Evolutionary conservation across 2,329 filamentous ascomycete genomes (phyloP).

Genomic region (Pseudocercospora fijiensis): DNA sequence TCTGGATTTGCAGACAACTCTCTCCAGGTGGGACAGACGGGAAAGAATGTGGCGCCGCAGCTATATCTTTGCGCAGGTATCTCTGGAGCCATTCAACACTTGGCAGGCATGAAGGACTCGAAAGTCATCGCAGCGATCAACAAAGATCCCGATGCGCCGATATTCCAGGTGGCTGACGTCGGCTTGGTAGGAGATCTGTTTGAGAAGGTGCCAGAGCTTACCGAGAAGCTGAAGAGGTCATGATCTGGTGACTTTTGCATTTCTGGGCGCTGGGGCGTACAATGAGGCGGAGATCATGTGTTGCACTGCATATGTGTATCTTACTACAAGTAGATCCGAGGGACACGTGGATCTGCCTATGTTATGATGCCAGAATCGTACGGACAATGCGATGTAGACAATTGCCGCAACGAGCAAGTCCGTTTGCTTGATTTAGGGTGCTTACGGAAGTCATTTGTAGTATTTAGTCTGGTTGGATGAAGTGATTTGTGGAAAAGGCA

Average conservation of each 20-base stretch:
- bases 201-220: slow-evolving; percentile 91
- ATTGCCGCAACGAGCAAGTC: not conserved
- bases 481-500: not conserved
- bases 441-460: not conserved
- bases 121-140: slow-evolving; percentile 99
- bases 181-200: slow-evolving; percentile 94
- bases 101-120: slow-evolving; percentile 99
- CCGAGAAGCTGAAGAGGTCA: slow-evolving; percentile 76
- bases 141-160: slow-evolving; percentile 94
- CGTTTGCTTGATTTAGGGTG: not conserved
- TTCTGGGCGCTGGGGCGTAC: slow-evolving; percentile 3
- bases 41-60: slow-evolving; percentile 96
- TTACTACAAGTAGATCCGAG: slow-evolving; percentile 10
- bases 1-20: slow-evolving; percentile 98
- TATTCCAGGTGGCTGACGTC: slow-evolving; percentile 97
- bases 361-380: not conserved
- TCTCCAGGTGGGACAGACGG: slow-evolving; percentile 95
- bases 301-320: slow-evolving; percentile 3
- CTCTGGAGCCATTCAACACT: slow-evolving; percentile 93
- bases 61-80: slow-evolving; percentile 95
- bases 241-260: slow-evolving; percentile 14
- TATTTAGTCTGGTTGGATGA: not conserved
- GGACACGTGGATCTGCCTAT: slow-evolving; percentile 5
- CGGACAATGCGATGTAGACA: not conserved
- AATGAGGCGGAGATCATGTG: slow-evolving; percentile 5